Percentiles rank a stretch among this genome's conserved stretches.
Conservation (phyloP, 2,329 filamentous ascomycete genomes). For the Apiospora sp. region DNA sequence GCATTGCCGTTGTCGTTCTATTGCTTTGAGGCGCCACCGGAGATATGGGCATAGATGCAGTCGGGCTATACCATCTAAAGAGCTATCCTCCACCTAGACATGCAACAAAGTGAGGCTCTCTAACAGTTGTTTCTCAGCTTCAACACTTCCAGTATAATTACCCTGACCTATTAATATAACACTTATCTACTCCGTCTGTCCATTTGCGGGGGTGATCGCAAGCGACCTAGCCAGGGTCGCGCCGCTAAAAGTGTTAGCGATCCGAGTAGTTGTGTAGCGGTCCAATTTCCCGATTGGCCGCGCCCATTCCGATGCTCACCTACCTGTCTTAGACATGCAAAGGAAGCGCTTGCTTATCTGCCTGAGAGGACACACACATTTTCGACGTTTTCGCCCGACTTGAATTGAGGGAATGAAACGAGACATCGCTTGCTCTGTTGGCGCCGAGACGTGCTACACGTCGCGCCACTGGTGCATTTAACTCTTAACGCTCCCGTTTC, state of each 20-base stretch:
- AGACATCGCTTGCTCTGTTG: not conserved
- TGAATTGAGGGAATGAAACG: not conserved
- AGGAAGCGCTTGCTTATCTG: not conserved
- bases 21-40: not conserved
- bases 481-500: not conserved
- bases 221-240: not conserved
- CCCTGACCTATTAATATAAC: not conserved
- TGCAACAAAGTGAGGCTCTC: not conserved
- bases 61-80: not conserved
- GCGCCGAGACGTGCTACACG: not conserved
- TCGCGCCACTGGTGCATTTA: not conserved
- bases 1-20: conserved; percentile 1
- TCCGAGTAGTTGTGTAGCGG: not conserved
- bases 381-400: not conserved
- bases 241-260: conserved; percentile 9
- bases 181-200: not conserved
- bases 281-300: conserved; percentile 5
- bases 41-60: not conserved
- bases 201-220: not conserved
- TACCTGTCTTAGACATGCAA: not conserved
- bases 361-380: not conserved
- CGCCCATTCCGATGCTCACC: not conserved
- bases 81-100: not conserved
- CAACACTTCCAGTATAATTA: not conserved
- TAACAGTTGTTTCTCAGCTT: not conserved